Percentiles rank a stretch among this genome's conserved stretches.
These are phyloP conservation scores for Circinella umbellata DNA, from an alignment of 371 early-diverging fungal genomes.

Conservation along the genomic window DNA sequence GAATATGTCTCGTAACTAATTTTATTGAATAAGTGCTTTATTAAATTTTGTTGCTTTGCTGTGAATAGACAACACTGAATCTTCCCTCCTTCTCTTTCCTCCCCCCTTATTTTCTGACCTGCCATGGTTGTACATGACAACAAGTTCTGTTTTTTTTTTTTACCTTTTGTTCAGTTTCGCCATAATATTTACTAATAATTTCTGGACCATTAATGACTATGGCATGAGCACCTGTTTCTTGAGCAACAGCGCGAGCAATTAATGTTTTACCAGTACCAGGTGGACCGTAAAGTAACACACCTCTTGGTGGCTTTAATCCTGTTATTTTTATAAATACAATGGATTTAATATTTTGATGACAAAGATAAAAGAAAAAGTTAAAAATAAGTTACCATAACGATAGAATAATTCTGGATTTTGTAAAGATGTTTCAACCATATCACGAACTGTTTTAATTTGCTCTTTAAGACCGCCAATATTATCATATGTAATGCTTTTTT, in stretches of 20 bases:
- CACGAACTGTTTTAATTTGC: constrained; percentile 75
- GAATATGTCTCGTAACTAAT: constrained; percentile 79
- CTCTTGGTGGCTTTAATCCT: constrained; percentile 82
- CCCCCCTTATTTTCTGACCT: too few species aligned
- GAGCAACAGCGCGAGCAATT: constrained; percentile 89
- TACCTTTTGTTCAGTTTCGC: constrained; percentile 94
- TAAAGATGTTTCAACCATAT: constrained; percentile 88
- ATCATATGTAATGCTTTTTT: constrained; percentile 36
- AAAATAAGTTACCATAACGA: constrained; percentile 54
- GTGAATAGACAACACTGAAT: too few species aligned
- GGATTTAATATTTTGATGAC: constrained; percentile 23
- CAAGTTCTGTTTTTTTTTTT: background rate
- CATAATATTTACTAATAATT: constrained; percentile 93
- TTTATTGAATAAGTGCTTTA: background rate
- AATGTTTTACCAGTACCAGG: constrained; percentile 99
- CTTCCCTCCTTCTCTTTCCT: too few species aligned
- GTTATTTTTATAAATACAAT: constrained; percentile 18
- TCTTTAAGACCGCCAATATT: constrained; percentile 78
- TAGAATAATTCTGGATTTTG: constrained; percentile 75
- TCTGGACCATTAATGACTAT: constrained; percentile 96
- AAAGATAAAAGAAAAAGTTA: background rate
- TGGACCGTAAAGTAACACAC: constrained; percentile 94
- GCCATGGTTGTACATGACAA: too few species aligned
- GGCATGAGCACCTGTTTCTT: constrained; percentile 81
- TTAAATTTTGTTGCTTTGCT: too few species aligned